Evolutionary conservation across 495 filamentous ascomycete species (phyloP).

Genomic region (Daldinia grandis): DNA sequence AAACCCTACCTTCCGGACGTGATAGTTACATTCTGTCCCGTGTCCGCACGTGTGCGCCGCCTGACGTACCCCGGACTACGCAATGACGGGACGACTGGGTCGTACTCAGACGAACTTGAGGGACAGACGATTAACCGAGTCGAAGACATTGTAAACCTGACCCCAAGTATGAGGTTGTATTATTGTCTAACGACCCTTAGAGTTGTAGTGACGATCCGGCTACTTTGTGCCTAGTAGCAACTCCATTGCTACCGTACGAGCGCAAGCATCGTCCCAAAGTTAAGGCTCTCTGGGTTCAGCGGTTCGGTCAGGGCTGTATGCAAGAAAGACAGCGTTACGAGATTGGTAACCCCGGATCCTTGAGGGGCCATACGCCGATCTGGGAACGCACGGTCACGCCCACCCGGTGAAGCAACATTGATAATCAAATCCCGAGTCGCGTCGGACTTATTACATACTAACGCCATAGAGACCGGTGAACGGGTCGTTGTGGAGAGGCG

Average conservation of each 20-base stretch:
- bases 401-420: conserved; percentile 26
- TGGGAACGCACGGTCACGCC: conserved; percentile 23
- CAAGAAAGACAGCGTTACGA: conserved; percentile 27
- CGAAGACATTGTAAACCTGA: conserved; percentile 8
- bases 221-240: conserved; percentile 17
- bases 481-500: conserved; percentile 14
- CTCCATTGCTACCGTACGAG: conserved; percentile 19
- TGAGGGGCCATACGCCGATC: conserved; percentile 38
- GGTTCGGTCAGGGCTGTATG: conserved; percentile 34
- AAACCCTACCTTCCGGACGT: conserved; percentile 17
- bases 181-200: conserved; percentile 16
- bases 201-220: conserved; percentile 25
- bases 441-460: conserved; percentile 9
- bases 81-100: conserved; percentile 7
- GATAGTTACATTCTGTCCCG: conserved; percentile 39
- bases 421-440: conserved; percentile 17
- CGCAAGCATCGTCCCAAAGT: conserved; percentile 26
- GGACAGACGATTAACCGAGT: conserved; percentile 24
- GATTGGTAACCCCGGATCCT: conserved; percentile 34
- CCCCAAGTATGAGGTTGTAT: not conserved
- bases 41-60: conserved; percentile 37
- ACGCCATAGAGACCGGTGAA: conserved; percentile 29
- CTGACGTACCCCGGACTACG: conserved; percentile 35
- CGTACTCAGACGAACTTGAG: conserved; percentile 21
- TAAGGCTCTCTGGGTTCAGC: conserved; percentile 14